Percentiles rank a stretch among this genome's conserved stretches.
Evolutionary conservation across 352 stramenopile genomes (phyloP).

Genomic region (Phytophthora melonis): DNA sequence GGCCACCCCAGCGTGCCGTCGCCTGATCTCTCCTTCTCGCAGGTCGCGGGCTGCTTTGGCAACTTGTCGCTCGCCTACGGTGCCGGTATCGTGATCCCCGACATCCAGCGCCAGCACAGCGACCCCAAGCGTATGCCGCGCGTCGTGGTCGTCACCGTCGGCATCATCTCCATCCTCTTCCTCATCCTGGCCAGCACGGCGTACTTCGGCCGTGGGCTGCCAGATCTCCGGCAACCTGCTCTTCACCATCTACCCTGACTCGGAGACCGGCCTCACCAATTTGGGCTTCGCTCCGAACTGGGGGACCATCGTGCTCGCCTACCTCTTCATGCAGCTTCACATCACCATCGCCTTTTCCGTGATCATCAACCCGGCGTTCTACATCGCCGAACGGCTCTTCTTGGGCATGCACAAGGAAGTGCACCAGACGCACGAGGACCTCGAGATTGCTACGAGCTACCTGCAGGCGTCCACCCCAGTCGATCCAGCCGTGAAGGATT

Average conservation of each 20-base stretch:
- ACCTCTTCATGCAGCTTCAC: conserved; percentile 66
- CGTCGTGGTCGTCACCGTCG: conserved; percentile 50
- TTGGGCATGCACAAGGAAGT: conserved; percentile 57
- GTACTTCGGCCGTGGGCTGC: too few species aligned
- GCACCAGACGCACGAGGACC: conserved; percentile 1
- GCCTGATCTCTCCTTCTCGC: conserved; percentile 51
- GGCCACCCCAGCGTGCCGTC: conserved; percentile 44
- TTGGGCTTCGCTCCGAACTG: conserved; percentile 52
- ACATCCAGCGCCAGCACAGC: conserved; percentile 58
- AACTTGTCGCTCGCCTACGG: conserved; percentile 67
- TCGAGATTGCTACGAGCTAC: conserved; percentile 23
- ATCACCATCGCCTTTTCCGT: conserved; percentile 64
- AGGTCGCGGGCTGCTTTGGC: conserved; percentile 53
- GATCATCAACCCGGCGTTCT: conserved; percentile 58
- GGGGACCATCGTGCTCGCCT: conserved; percentile 52
- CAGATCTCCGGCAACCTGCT: too few species aligned
- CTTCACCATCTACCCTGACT: conserved; percentile 10
- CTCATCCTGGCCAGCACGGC: too few species aligned
- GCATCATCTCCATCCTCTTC: conserved; percentile 36
- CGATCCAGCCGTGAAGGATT: conserved; percentile 11
- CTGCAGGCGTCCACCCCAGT: conserved; percentile 5
- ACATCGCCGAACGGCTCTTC: conserved; percentile 54
- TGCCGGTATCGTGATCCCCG: conserved; percentile 59
- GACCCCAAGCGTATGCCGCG: conserved; percentile 60
- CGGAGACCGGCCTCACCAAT: conserved; percentile 33